Evolutionary conservation across 805 yeast species (phyloP), one percentile per base, ranked within the genome.

Genomic region (Alloascoidea hylecoeti): DNA sequence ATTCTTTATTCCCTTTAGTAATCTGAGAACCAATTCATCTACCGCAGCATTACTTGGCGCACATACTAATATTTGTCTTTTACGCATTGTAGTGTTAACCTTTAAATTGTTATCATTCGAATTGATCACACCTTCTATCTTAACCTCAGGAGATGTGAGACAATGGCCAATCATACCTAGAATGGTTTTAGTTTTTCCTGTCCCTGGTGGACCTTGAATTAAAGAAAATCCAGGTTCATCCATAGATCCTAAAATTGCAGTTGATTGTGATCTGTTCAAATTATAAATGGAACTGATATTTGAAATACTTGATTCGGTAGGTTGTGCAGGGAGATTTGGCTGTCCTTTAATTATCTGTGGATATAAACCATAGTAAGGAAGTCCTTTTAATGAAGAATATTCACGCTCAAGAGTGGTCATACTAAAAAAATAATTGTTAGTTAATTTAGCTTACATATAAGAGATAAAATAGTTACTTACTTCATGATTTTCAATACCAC

Each of bases 11-110:
- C 96, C 96, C 15, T 62, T 64, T 46, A 78, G 75, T 42, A 92
- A 61, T 52, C 99, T 78, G 15, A 86, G 49, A 12, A 86, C 92
- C 43, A 92, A 64, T 53, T 94, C 98, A 58, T 92, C 99, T 3
- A 92, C 96, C 12, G 99, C 99, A 1, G 99, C 99, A 61, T 92
- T 92, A 53, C 96, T 84, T 2, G 99, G 99, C 1, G 98, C 97
- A 69, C 98, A 94, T 15, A 92, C 75, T 37, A 92, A 60, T 1
- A 92, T 72, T 41, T 57, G 4, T 41, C 33, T 17, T 33, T 39
- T 2, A 34, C 37, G 2, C 34, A 1, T 17, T 33, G 51, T 39
- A 15, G 47, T 42, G 39, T 46, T 51, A 4, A 48, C 52, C 3
- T 44, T 38, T 16, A 53, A 28, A 33, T 46, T n/a, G 13, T 15